Evolutionary conservation across 257 asterid genomes (phyloP).

Genomic region (Cordia subcordata): DNA sequence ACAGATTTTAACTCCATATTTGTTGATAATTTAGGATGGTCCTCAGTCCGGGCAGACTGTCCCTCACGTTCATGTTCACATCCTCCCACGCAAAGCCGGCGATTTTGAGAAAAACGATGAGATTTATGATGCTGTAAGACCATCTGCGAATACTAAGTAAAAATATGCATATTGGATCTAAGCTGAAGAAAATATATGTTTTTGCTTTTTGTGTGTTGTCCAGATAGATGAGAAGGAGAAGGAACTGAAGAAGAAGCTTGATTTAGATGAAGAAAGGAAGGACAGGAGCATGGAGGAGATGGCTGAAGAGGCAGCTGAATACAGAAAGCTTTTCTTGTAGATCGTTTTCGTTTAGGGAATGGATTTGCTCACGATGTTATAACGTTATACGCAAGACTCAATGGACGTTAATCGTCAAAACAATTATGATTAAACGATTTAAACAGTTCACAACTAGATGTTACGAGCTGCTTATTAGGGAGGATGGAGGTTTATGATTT

Average conservation of each 20-base stretch:
- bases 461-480: background rate
- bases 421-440: no score
- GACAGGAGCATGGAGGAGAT: constrained; percentile 84
- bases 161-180: background rate
- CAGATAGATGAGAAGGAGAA: constrained; percentile 84
- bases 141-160: background rate
- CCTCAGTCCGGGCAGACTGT: constrained; percentile 93
- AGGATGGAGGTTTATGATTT: background rate
- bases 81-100: constrained; percentile 71
- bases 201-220: background rate
- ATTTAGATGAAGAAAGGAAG: constrained; percentile 81
- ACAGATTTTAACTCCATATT: background rate
- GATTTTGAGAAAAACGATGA: constrained; percentile 85
- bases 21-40: constrained; percentile 57
- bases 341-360: background rate
- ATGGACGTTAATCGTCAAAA: no score
- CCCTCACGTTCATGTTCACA: constrained; percentile 85
- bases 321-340: constrained; percentile 63
- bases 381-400: no score
- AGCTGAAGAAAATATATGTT: constrained; percentile 5
- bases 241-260: constrained; percentile 77
- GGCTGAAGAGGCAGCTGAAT: constrained; percentile 80
- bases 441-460: no score
- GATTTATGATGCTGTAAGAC: constrained; percentile 84
- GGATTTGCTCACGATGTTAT: no score